These are phyloP conservation scores for Lepraria neglecta DNA, from an alignment of 495 filamentous ascomycete species.

Conservation along the genomic window DNA sequence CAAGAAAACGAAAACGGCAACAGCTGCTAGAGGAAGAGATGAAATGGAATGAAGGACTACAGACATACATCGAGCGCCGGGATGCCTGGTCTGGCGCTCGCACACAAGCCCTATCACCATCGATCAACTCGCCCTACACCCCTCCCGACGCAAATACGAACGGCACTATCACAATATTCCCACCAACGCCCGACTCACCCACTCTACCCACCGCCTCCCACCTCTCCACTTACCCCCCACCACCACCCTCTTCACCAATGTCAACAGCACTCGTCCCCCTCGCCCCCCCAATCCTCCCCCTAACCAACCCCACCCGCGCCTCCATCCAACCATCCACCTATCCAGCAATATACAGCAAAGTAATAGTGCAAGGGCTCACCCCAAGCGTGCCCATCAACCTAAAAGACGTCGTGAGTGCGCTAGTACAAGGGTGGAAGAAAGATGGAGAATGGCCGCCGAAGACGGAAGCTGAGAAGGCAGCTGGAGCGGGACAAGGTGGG, in stretches of 20 bases:
- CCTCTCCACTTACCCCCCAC: too few species aligned
- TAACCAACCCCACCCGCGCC: slow-evolving; percentile 62
- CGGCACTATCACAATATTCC: not conserved
- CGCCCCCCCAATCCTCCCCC: slow-evolving; percentile 59
- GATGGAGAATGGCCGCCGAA: slow-evolving; percentile 93
- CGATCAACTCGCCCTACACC: not conserved
- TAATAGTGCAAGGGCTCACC: slow-evolving; percentile 67
- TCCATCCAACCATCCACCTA: slow-evolving; percentile 68
- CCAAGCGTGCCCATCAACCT: slow-evolving; percentile 86
- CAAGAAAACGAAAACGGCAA: slow-evolving; percentile 54
- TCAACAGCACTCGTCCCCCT: slow-evolving; percentile 50
- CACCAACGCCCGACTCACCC: not conserved
- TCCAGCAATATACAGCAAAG: slow-evolving; percentile 79
- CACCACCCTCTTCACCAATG: too few species aligned
- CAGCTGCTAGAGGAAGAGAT: slow-evolving; percentile 63
- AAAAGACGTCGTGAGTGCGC: slow-evolving; percentile 65
- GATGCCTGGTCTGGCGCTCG: slow-evolving; percentile 84
- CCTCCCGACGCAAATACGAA: not conserved
- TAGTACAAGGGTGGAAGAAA: slow-evolving; percentile 87
- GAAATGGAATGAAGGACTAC: slow-evolving; percentile 74
- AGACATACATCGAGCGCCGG: slow-evolving; percentile 65
- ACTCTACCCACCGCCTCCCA: not conserved
- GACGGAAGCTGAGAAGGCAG: slow-evolving; percentile 4
- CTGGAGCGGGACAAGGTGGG: not conserved
- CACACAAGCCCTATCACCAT: slow-evolving; percentile 14